Evolutionary conservation across 1,284 basidiomycete species (phyloP).

Genomic region (Rhodotorula sp.): DNA sequence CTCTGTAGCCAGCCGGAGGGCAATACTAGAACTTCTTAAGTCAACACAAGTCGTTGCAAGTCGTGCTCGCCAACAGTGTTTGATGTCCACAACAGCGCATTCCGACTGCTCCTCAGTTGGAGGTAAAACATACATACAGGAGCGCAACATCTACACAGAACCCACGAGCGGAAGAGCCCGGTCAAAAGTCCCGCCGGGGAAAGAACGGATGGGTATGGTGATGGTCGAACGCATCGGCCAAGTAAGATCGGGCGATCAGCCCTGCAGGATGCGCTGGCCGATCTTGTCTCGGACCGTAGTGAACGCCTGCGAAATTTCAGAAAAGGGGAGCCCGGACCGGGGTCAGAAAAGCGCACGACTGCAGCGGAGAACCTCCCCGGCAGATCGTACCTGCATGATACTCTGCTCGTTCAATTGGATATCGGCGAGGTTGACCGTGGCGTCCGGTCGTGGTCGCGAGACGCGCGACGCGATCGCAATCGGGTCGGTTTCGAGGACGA

Average conservation of each 20-base stretch:
- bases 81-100: too few relatives aligned
- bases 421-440: slow-evolving; percentile 63
- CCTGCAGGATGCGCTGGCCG: slow-evolving; percentile 58
- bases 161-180: too few relatives aligned
- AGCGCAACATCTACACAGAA: too few relatives aligned
- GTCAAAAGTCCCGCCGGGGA: too few relatives aligned
- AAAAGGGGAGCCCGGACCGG: background rate
- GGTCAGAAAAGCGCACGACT: background rate
- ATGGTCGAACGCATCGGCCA: background rate
- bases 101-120: too few relatives aligned
- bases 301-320: slow-evolving; percentile 50
- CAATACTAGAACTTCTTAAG: too few relatives aligned
- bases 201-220: too few relatives aligned
- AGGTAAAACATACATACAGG: too few relatives aligned
- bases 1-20: too few relatives aligned
- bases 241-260: background rate
- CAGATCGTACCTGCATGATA: slow-evolving; percentile 70
- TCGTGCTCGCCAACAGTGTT: too few relatives aligned
- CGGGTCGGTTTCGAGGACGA: slow-evolving; percentile 96
- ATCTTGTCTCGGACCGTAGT: slow-evolving; percentile 82
- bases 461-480: slow-evolving; percentile 93
- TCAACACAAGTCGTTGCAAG: too few relatives aligned
- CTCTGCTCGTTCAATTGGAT: slow-evolving; percentile 99
- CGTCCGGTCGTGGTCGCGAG: slow-evolving; percentile 86
- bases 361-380: too few relatives aligned